Evolutionary conservation across 352 stramenopile genomes (phyloP), one percentile per base, ranked within the genome.

Genomic region (Phytophthora cryptogea): DNA sequence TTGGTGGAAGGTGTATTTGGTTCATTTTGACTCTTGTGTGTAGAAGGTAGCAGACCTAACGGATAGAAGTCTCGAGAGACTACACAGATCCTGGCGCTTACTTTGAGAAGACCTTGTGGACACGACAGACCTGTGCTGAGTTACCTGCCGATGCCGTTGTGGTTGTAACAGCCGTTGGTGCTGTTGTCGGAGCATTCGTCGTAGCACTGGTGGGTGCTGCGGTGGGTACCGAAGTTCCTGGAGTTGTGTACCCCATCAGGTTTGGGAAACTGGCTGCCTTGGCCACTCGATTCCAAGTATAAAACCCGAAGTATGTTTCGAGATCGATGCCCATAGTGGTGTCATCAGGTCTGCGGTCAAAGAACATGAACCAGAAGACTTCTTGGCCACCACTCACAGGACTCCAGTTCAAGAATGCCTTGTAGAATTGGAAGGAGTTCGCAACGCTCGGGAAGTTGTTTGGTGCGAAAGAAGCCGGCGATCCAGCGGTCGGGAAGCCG

Each of bases 341-440:
- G 66, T 91, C 83, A 41, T 78, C 64, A 0, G 69, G 68, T 16
- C 64, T 46, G 17, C 78, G 80, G 39, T 93, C 82, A 41, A 90
- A 95, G 47, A 88, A 84, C 69, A 83, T 88, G 67, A 92, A 92
- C 86, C 83, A 95, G 45, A 92, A 95, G 7, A 70, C 56, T 44
- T 88, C 73, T 14, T 74, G 59, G 3, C 82, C 80, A 1, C 74
- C 74, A 0, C 36, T 55, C 0, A 28, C 52, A 8, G 82, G 83
- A 8, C 57, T 79, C 83, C 83, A 92, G 42, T 87, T 84, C 26
- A 80, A 16, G 30, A 88, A 81, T 2, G 65, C 70, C n/a, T 79
- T 69, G 63, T 91, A 93, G 56, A 86, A 92, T 1, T 45, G 39
- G 35, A 75, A 46, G 0, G 80, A 74, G 49, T 84, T 83, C 1